phyloP scores from a whole-genome alignment of 1,284 basidiomycete genomes.

The Ganoderma boninense region DNA sequence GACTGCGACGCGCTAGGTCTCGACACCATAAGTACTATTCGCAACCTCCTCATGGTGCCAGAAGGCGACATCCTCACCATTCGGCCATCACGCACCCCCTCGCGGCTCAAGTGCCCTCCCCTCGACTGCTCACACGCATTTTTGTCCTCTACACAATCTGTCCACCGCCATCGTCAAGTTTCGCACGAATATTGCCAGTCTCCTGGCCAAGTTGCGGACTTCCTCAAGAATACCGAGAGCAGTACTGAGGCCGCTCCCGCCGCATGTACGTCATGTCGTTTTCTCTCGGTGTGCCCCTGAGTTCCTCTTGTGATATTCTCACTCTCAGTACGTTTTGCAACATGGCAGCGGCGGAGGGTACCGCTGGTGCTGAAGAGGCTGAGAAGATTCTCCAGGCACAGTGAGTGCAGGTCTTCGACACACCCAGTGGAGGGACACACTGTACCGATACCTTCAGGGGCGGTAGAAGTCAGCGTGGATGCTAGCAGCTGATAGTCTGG shows the following conservation, averaged over 20 bases:
- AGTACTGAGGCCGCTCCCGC: background rate
- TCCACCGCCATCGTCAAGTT: no score
- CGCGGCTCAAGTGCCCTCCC: background rate
- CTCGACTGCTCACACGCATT: background rate
- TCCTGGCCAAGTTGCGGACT: no score
- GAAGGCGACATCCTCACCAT: background rate
- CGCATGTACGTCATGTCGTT: background rate
- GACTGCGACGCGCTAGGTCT: background rate
- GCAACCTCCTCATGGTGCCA: background rate
- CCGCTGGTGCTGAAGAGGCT: background rate
- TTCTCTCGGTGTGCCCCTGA: background rate
- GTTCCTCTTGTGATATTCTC: no score
- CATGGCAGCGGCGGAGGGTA: background rate
- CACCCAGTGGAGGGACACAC: background rate
- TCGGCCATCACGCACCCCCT: background rate
- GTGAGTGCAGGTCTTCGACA: background rate
- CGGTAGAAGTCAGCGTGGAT: background rate
- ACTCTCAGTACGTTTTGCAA: background rate
- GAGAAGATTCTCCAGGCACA: background rate
- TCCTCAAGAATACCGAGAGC: background rate
- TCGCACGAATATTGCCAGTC: no score
- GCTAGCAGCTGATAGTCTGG: no score
- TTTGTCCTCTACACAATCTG: background rate
- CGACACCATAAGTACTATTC: background rate
- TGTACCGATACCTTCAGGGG: background rate